A percentile compares a stretch with the other conserved stretches of the same genome.
These are phyloP conservation scores for Podosphaera leucotricha DNA, from an alignment of 2,329 filamentous ascomycete species.

Conservation along the genomic window DNA sequence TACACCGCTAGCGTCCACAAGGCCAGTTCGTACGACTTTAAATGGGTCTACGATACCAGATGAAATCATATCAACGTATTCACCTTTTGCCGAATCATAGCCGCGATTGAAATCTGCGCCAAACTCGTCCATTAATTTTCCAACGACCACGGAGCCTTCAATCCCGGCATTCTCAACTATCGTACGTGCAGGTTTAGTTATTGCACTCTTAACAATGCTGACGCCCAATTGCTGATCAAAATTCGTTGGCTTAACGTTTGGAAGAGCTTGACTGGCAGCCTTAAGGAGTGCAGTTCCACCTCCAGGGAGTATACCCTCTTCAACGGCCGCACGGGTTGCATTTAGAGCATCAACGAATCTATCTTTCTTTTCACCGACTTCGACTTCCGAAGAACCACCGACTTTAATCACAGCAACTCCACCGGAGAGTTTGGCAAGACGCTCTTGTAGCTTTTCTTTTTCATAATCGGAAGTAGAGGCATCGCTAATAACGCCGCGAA, in stretches of 20 bases:
- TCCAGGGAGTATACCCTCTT: constrained; percentile 96
- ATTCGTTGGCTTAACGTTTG: constrained; percentile 67
- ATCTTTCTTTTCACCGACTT: constrained; percentile 99
- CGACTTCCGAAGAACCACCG: constrained; percentile 87
- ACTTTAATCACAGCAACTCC: constrained; percentile 99
- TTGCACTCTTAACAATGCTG: constrained; percentile 92
- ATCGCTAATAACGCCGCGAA: constrained; percentile 88
- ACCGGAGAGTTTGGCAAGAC: constrained; percentile 94
- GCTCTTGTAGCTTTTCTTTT: constrained; percentile 99
- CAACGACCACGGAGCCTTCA: constrained; percentile 87
- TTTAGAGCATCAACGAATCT: constrained; percentile 96
- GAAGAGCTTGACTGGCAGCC: constrained; percentile 74
- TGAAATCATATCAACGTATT: constrained; percentile 97
- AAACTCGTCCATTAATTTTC: constrained; percentile 92
- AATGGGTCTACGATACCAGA: constrained; percentile 95
- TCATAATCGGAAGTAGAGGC: constrained; percentile 93
- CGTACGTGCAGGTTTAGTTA: constrained; percentile 77
- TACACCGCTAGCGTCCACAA: constrained; percentile 86
- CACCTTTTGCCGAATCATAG: constrained; percentile 86
- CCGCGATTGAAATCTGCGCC: constrained; percentile 91
- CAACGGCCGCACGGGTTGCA: constrained; percentile 89
- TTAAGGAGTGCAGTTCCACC: constrained; percentile 97
- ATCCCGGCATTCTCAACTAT: constrained; percentile 96
- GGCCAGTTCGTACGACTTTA: constrained; percentile 95
- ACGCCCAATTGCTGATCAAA: constrained; percentile 99